Percentiles rank a stretch among this genome's conserved stretches.
These are phyloP conservation scores for Scheffersomyces ergatensis DNA, from an alignment of 805 yeast species.

Conservation along the genomic window DNA sequence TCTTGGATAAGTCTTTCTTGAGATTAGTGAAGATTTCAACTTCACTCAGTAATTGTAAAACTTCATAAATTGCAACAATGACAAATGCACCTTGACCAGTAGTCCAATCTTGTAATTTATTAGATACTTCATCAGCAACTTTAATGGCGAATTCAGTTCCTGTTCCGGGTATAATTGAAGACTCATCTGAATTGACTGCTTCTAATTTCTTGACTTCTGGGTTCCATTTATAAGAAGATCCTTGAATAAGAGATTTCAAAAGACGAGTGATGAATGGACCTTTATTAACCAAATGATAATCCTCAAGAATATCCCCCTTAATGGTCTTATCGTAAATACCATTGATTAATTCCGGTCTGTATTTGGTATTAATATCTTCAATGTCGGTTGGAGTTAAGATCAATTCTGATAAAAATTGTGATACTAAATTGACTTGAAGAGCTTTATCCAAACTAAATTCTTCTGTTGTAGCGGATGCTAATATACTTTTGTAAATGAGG, in stretches of 20 bases:
- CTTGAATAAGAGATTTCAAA: conserved; percentile 74
- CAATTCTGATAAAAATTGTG: conserved; percentile 80
- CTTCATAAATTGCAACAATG: conserved; percentile 75
- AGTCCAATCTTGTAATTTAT: conserved; percentile 63
- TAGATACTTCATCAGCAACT: conserved; percentile 51
- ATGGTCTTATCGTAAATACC: conserved; percentile 53
- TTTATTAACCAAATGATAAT: conserved; percentile 64
- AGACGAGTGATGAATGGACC: conserved; percentile 71
- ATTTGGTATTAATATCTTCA: conserved; percentile 34
- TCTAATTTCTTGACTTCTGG: conserved; percentile 43
- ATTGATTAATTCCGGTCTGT: conserved; percentile 50
- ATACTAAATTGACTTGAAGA: conserved; percentile 69
- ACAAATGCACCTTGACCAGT: conserved; percentile 70
- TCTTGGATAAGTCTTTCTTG: conserved; percentile 50
- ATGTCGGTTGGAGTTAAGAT: conserved; percentile 43
- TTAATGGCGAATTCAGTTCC: conserved; percentile 62
- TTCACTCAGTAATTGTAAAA: conserved; percentile 39
- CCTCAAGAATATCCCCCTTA: conserved; percentile 65
- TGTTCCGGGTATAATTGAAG: conserved; percentile 36
- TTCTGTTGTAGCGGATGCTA: conserved; percentile 22
- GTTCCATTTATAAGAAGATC: conserved; percentile 77
- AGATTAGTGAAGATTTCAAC: conserved; percentile 44
- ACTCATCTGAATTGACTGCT: conserved; percentile 36
- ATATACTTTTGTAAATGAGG: conserved; percentile 53
- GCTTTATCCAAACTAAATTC: conserved; percentile 48